Evolutionary conservation across 2,329 filamentous ascomycete genomes (phyloP), one percentile per base, ranked within the genome.

Genomic region (Neofusicoccum laricinum): DNA sequence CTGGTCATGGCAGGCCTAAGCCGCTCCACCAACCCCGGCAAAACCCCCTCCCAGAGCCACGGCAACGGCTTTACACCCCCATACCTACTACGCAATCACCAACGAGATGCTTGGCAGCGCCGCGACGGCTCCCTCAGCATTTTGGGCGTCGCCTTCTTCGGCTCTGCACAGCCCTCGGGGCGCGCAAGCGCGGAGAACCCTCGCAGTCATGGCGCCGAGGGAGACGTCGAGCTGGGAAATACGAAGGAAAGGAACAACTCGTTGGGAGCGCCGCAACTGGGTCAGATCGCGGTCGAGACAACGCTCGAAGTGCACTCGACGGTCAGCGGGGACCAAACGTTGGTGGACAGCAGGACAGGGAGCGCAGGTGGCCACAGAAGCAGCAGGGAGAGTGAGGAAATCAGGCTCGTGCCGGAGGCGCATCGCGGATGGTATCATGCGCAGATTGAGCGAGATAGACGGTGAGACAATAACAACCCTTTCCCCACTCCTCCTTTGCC

Each of bases 1-100:
- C 77, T 82, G 67, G 81, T 80, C 48, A 65, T 69, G 17, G 19
- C 57, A 0, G 41, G 57, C 41, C 43, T 51, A 3, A 8, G n/a
- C 48, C 48, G 48, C 48, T 51, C 48, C 12, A 17, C 48, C 30
- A 51, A 6, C 40, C 14, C 3, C 46, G 25, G 46, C 48, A 51
- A 36, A 7, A 2, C 30, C 1, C 40, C 40, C 7, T 7, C 11
- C 40, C 40, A 43, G 40, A 43, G 14, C 40, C 6, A 43, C 40
- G n/a, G 15, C 40, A 43, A 43, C 40, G 30, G 30, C n/a, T 36
- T 36, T 4, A 17, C 30, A 36, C 30, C 15, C 10, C 36, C 30
- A n/a, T 32, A 17, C 14, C 48, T 11, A 8, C 3, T 14, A 19
- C 30, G 14, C 2, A 11, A 34, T 4, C 15, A n/a, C 5, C 48